phyloP scores from a whole-genome alignment of 1,284 basidiomycete genomes.

The Polyporus tsugae region DNA sequence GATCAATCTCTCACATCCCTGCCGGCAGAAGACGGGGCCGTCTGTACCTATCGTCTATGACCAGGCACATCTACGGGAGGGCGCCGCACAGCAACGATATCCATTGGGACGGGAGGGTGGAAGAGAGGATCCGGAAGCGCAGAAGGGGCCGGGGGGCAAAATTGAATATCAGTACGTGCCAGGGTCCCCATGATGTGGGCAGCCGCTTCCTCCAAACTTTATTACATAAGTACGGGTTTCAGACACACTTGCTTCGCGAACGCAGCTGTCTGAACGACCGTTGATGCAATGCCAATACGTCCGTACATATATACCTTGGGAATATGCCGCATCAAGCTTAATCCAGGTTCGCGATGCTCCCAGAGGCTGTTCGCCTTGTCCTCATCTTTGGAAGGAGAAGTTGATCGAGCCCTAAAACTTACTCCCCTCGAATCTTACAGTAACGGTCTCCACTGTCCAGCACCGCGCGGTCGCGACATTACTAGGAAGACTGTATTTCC shows the following conservation, averaged over 20 bases:
- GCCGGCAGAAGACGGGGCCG: neutral
- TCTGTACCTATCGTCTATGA: neutral
- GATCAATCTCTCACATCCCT: neutral
- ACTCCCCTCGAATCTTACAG: neutral
- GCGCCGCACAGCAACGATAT: conserved; percentile 11
- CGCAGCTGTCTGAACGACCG: neutral
- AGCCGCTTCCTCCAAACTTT: neutral
- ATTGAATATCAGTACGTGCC: conserved; percentile 6
- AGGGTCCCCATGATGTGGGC: neutral
- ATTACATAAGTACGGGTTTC: neutral
- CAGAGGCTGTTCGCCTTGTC: neutral
- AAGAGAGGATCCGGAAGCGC: neutral
- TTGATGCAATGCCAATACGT: neutral
- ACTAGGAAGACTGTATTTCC: neutral
- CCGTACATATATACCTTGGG: neutral
- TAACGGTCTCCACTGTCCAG: neutral
- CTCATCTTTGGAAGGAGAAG: conserved; percentile 1
- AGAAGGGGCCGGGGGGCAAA: conserved; percentile 4
- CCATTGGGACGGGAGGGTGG: neutral
- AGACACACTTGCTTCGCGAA: neutral
- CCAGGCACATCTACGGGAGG: neutral
- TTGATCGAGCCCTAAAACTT: neutral
- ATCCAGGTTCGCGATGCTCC: neutral
- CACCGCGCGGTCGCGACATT: neutral
- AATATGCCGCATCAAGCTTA: neutral